Evolutionary conservation across 1,139 yeast genomes (phyloP).

Genomic region (Diutina siamensis): DNA sequence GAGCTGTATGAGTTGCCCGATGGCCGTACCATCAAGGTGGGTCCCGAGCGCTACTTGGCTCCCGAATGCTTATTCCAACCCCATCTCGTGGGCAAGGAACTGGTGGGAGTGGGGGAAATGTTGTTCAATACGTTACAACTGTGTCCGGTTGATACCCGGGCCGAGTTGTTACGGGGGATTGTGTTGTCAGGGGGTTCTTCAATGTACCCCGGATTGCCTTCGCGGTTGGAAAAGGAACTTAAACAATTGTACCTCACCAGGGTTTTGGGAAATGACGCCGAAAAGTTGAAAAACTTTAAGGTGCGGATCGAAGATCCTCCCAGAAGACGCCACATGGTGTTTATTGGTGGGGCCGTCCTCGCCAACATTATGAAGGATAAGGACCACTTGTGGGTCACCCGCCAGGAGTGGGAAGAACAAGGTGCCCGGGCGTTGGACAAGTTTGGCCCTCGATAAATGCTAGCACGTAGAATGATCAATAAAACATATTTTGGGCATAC

Average conservation of each 20-base stretch:
- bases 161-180: constrained; percentile 81
- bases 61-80: constrained; percentile 99
- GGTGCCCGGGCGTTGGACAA: constrained; percentile 79
- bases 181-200: constrained; percentile 96
- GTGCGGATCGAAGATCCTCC: constrained; percentile 98
- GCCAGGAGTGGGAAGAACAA: constrained; percentile 96
- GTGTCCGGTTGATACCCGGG: constrained; percentile 88
- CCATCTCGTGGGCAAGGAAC: constrained; percentile 90
- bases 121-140: constrained; percentile 86
- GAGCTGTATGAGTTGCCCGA: constrained; percentile 92
- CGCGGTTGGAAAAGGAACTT: constrained; percentile 88
- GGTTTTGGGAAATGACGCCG: constrained; percentile 78
- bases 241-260: constrained; percentile 92
- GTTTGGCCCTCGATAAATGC: constrained; percentile 74
- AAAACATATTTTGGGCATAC: no score
- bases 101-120: constrained; percentile 91
- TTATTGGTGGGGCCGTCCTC: constrained; percentile 96
- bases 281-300: constrained; percentile 82
- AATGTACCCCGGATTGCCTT: constrained; percentile 97
- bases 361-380: constrained; percentile 98
- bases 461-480: no score
- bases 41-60: constrained; percentile 94
- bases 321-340: constrained; percentile 97
- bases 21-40: constrained; percentile 88
- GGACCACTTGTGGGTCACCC: constrained; percentile 96